phyloP scores from a whole-genome alignment of 2,329 filamentous ascomycete genomes.

The Didymella arachidicola region DNA sequence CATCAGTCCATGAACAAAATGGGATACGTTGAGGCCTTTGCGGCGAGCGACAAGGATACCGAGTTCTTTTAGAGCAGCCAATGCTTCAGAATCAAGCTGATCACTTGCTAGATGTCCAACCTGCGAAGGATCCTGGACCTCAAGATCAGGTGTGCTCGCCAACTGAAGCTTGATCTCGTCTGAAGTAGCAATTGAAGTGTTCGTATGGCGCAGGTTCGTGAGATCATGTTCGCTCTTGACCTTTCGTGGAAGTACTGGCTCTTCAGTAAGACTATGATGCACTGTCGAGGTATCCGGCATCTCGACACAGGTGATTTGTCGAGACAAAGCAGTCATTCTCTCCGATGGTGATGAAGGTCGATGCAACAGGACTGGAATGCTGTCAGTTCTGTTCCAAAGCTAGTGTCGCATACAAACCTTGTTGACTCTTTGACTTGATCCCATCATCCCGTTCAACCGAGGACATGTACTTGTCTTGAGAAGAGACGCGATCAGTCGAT shows the following conservation, averaged over 20 bases:
- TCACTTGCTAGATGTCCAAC: slow-evolving; percentile 27
- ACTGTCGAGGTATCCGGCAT: slow-evolving; percentile 43
- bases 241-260: slow-evolving; percentile 36
- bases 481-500: slow-evolving; percentile 21
- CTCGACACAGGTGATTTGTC: slow-evolving; percentile 44
- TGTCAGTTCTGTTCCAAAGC: not conserved
- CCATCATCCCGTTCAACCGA: slow-evolving; percentile 34
- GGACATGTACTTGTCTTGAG: slow-evolving; percentile 25
- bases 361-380: slow-evolving; percentile 31
- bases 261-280: slow-evolving; percentile 32
- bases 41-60: slow-evolving; percentile 46
- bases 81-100: slow-evolving; percentile 39
- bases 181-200: slow-evolving; percentile 11
- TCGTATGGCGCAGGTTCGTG: slow-evolving; percentile 16
- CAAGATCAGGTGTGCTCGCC: slow-evolving; percentile 33
- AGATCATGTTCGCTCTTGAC: slow-evolving; percentile 44
- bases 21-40: slow-evolving; percentile 44
- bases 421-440: slow-evolving; percentile 36
- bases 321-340: slow-evolving; percentile 51
- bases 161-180: slow-evolving; percentile 42
- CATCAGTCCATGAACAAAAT: slow-evolving; percentile 47
- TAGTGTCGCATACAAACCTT: slow-evolving; percentile 25
- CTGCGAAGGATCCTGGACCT: too few relatives aligned
- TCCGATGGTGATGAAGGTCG: slow-evolving; percentile 49
- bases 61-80: slow-evolving; percentile 47